Evolutionary conservation across 352 stramenopile species (phyloP), one percentile per base, ranked within the genome.

Genomic region (Phytophthora pluvialis): DNA sequence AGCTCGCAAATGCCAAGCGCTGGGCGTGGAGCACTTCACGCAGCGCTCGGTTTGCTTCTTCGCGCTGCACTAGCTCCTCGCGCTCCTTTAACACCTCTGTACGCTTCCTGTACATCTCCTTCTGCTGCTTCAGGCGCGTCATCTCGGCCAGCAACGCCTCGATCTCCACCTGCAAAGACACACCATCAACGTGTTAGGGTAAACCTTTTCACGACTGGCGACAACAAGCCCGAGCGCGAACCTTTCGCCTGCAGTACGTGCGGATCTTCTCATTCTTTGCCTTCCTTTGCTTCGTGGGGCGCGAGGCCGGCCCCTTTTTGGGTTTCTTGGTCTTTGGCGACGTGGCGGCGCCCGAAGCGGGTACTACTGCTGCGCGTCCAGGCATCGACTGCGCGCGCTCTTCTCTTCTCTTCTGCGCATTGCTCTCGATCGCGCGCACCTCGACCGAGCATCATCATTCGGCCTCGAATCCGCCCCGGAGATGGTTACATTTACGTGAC

Each of bases 161-260:
- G 38, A 71, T 71, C 38, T 71, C 67, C 25, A 33, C 49, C 61
- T 75, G 50, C 4, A 44, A 26, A 12, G 36, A 21, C 5, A 21
- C 13, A 42, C n/a, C 21, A 3, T 47, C 32, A 15, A 43, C 6
- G 4, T 43, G 43, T 49, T 11, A 21, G 12, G 2, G 43, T 4
- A 31, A 15, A 49, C 4, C 13, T 33, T 28, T 35, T 35, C 5
- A 7, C 11, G 2, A 7, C 31, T 35, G 2, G 31, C 11, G 13
- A 25, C 15, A 16, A 43, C 36, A 18, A 5, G 18, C 26, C 1
- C 3, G 25, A 50, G 18, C 15, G 33, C n/a, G 8, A 32, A 74
- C 66, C 43, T 74, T 74, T 51, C 60, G 47, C 18, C 53, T 64
- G 42, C 21, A 52, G 16, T 74, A 74, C n/a, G 66, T 67, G 40